Evolutionary conservation across 345 rosid species (phyloP), one percentile per base, ranked within the genome.

Genomic region (Capsella bursapastoris): DNA sequence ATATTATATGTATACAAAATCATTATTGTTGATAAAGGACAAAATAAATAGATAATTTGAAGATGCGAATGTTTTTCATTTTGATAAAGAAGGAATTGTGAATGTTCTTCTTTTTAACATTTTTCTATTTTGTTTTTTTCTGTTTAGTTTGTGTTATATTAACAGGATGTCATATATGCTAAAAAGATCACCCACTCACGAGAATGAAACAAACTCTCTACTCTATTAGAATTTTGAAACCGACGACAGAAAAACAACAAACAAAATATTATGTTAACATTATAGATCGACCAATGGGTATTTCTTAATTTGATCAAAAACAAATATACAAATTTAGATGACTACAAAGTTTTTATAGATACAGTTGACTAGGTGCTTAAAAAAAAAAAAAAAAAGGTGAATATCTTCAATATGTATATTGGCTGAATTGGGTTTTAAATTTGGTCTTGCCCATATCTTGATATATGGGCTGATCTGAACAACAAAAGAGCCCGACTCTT

Each of bases 51-150:
- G 25, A 31, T 16, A 15, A 8, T 9, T 12, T 22, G 25, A 32
- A 57, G 48, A 76, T 63, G 75, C 55, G 70, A 76, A 55, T 76
- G 52, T 37, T 60, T 47, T 47, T n/a, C 1, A 5, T 22, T 22
- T 22, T 47, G 16, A 7, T 47, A 15, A 43, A n/a, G 18, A 28
- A 29, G 34, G 65, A 69, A 63, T 22, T 69, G 59, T 69, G 75
- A 76, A 62, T 76, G 52, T 62, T 60, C 50, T 56, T 53, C 43
- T 45, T 64, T 8, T 35, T 43, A 10, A 3, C 15, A 0, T 8
- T 16, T 6, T 35, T 50, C 0, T 8, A 53, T 28, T 51, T n/a
- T 10, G 25, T 52, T 0, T 12, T 38, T 40, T 35, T 37, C 11
- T 37, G 35, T 32, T 34, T 34, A 34, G 8, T 6, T 34, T 38